A percentile compares a stretch with the other conserved stretches of the same genome.
Evolutionary conservation across 2,329 filamentous ascomycete species (phyloP).

Genomic region (Fusarium papillatum): DNA sequence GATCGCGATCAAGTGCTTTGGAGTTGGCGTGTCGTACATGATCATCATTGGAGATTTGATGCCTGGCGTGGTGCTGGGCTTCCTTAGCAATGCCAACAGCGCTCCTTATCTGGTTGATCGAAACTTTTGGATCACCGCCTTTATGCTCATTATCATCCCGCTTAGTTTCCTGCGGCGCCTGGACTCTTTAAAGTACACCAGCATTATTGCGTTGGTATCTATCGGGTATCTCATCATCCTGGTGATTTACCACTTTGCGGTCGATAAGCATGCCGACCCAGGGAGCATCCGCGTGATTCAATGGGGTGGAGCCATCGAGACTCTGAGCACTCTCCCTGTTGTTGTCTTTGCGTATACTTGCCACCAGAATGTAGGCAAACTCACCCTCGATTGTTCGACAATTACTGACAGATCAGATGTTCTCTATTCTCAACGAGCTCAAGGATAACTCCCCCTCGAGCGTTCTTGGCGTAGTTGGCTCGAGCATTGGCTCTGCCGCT

Average conservation of each 20-base stretch:
- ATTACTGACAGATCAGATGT: slow-evolving; percentile 76
- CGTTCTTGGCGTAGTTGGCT: slow-evolving; percentile 82
- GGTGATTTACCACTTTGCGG: slow-evolving; percentile 92
- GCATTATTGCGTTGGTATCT: slow-evolving; percentile 88
- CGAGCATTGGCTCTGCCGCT: slow-evolving; percentile 91
- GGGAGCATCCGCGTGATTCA: slow-evolving; percentile 81
- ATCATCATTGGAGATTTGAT: slow-evolving; percentile 99
- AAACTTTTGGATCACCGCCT: slow-evolving; percentile 97
- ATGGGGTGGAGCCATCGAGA: slow-evolving; percentile 84
- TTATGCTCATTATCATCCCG: slow-evolving; percentile 97
- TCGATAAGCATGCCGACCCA: slow-evolving; percentile 81
- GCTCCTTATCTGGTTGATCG: slow-evolving; percentile 86
- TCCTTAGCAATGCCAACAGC: slow-evolving; percentile 73
- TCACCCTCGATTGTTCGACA: background rate
- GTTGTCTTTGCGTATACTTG: slow-evolving; percentile 99
- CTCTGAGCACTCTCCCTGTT: slow-evolving; percentile 90
- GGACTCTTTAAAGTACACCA: slow-evolving; percentile 98
- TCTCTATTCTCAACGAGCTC: slow-evolving; percentile 97
- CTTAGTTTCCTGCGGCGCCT: slow-evolving; percentile 91
- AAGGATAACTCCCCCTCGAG: slow-evolving; percentile 82
- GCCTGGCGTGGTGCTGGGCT: slow-evolving; percentile 91
- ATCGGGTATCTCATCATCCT: slow-evolving; percentile 95
- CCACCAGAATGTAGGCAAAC: slow-evolving; percentile 85
- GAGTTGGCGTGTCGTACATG: slow-evolving; percentile 95
- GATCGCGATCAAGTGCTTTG: slow-evolving; percentile 98